Evolutionary conservation across 208 protist genomes (phyloP).

Genomic region (Trypanosoma avium): DNA sequence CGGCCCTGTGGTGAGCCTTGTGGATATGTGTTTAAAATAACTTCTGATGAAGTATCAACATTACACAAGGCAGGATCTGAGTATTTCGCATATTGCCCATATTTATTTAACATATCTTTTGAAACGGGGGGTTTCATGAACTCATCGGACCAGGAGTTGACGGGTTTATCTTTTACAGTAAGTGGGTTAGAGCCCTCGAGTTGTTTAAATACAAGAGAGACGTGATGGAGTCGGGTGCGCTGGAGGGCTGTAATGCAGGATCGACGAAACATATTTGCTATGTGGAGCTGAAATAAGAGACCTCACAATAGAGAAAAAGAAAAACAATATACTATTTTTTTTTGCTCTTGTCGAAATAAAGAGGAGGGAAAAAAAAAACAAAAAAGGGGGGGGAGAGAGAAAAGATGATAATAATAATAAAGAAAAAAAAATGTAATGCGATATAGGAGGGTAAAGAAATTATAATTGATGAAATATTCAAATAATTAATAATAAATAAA

Average conservation of each 20-base stretch:
- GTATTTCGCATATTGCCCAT: constrained; percentile 88
- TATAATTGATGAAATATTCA: too few species aligned
- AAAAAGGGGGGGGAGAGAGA: not conserved
- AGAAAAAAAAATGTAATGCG: not conserved
- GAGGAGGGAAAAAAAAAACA: constrained; percentile 3
- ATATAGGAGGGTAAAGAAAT: not conserved
- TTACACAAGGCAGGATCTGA: constrained; percentile 76
- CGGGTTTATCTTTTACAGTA: constrained; percentile 83
- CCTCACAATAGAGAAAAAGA: too few species aligned
- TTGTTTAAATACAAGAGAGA: constrained; percentile 83
- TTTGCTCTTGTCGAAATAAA: not conserved
- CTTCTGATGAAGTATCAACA: constrained; percentile 79
- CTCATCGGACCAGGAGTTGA: constrained; percentile 84
- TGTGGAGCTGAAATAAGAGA: too few species aligned
- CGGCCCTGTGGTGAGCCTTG: constrained; percentile 67
- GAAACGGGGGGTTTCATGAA: constrained; percentile 80
- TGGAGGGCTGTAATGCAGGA: constrained; percentile 55
- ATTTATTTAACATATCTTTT: constrained; percentile 70
- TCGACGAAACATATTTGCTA: constrained; percentile 67
- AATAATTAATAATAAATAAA: too few species aligned
- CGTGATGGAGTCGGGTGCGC: constrained; percentile 56
- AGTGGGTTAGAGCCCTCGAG: constrained; percentile 73
- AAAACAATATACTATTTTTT: too few species aligned
- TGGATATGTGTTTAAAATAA: constrained; percentile 92
- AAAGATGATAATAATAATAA: constrained; percentile 12